Evolutionary conservation across 768 basidiomycete genomes (phyloP), one percentile per base, ranked within the genome.

Genomic region (Hemileccinum rubropunctum): DNA sequence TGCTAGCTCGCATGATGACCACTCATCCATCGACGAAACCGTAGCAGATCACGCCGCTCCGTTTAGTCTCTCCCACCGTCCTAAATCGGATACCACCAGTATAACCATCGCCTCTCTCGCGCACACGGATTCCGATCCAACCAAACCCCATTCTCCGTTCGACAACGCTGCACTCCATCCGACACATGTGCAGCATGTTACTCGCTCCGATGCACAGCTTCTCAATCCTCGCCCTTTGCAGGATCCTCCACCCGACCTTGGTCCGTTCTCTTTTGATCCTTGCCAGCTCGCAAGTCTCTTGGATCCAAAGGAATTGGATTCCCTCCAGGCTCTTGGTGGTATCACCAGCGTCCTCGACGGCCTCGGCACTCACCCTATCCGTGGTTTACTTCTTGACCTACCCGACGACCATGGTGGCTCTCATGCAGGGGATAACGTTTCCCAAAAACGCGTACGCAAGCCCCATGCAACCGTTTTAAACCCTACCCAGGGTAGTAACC

Each of bases 261-360:
- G 79, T 1, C 90, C 91, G 0, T 97, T 95, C 67, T 64, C 62
- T 11, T 84, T 84, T 61, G 83, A 82, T 48, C 91, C 95, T 0
- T 80, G 76, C 52, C 73, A 77, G 43, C 83, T 98, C 14, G 95
- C 95, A 1, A 80, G 82, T 52, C 79, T 97, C 46, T 82, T 98
- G 33, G 95, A 98, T 64, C 93, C 94, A 9, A 98, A 97, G 71
- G 85, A 75, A 54, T 55, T 94, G 11, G 77, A 84, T 3, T 64
- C 75, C 13, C 77, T 99, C 28, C 73, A 73, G 15, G 68, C 67
- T 11, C 74, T 95, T 32, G 94, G 93, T 17, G 97, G 97, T 36
- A 72, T 78, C 8, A 58, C 73, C 0, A 81, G 77, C 8, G 63
- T 98, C 12, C 69, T 95, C 12, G 69, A 71, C 2, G 87, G 91